Base-by-base conservation (phyloP, 352 stramenopile genomes). In the Phytophthora europaea region DNA sequence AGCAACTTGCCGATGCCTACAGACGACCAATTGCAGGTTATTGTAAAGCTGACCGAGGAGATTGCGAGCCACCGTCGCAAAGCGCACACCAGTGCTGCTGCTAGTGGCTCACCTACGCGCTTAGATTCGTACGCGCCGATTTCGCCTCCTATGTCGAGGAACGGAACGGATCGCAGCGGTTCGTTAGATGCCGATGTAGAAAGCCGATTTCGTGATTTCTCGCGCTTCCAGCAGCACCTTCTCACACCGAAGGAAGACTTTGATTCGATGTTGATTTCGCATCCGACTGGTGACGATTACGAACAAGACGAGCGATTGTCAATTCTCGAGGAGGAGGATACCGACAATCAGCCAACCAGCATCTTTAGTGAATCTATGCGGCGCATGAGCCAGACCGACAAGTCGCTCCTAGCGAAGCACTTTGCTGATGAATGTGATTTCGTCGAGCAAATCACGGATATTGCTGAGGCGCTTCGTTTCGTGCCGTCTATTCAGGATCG, bases 401-500 rank as follows among this genome's bases (percentile, higher is more conserved):
- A 96, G 69, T 90, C 83, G 2, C 77, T 96, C 10, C 67, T 97
- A 28, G 89, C 88, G 2, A 91, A 94, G 61, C 88, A 95, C 65
- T 97, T 96, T 65, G 86, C 83, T 12, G 89, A 95, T 53, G 89
- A 97, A 67, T 95, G 90, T 56, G 85, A 94, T 58, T 98, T 97
- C 61, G 91, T 97, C 8, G 81, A 97, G 75, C 90, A 96, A 61
- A 93, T 97, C 54, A 98, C 90, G 2, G 88, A 94, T 55, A 94
- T 97, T 65, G 87, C 91, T 0, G 91, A 97, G 58, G 77, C 80
- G 3, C 67, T 98, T 50, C 88, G 92, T 4, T 95, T 96, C 40
- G 86, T 97, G n/a, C 83, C 88, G 13, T 89, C 85, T 36, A 81
- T 94, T 61, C 74, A 87, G 28, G 88, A 97, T 34, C 83, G 92